A percentile compares a stretch with the other conserved stretches of the same genome.
Conservation (phyloP, 306 rosid species). For the Cicer judaicum region DNA sequence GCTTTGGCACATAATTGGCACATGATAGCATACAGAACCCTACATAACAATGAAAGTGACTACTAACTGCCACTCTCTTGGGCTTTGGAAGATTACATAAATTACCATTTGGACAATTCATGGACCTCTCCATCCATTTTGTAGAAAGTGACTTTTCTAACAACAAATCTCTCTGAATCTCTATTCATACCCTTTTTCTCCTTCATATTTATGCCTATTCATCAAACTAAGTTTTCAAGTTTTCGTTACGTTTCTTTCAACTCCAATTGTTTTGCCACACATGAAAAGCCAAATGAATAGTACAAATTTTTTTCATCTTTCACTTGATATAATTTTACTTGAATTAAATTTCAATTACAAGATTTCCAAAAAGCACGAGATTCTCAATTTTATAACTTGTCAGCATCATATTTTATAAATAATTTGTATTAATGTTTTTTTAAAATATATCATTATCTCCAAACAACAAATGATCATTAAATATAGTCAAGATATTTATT, state of each 20-base stretch:
- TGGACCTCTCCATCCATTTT: slow-evolving; percentile 32
- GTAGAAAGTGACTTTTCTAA: slow-evolving; percentile 44
- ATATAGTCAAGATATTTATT: no score
- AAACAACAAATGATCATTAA: no score
- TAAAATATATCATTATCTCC: no score
- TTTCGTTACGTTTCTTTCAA: slow-evolving; percentile 16
- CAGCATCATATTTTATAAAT: not conserved
- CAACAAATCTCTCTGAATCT: slow-evolving; percentile 19
- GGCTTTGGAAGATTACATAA: slow-evolving; percentile 30
- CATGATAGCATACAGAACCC: slow-evolving; percentile 23
- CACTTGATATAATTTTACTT: not conserved
- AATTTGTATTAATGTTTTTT: no score
- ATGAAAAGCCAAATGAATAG: not conserved
- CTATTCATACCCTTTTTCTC: not conserved
- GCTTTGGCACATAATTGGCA: slow-evolving; percentile 9
- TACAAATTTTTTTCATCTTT: not conserved
- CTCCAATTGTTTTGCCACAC: slow-evolving; percentile 3
- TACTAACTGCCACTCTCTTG: slow-evolving; percentile 42
- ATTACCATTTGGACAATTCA: not conserved
- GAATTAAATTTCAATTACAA: slow-evolving; percentile 13
- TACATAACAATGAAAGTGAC: slow-evolving; percentile 32
- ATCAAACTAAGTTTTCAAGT: not conserved
- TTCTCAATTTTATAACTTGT: not conserved
- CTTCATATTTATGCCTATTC: not conserved
- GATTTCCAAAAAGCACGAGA: not conserved